Evolutionary conservation across 1,139 yeast genomes (phyloP).

Genomic region (Kurtzmaniella natalensis): DNA sequence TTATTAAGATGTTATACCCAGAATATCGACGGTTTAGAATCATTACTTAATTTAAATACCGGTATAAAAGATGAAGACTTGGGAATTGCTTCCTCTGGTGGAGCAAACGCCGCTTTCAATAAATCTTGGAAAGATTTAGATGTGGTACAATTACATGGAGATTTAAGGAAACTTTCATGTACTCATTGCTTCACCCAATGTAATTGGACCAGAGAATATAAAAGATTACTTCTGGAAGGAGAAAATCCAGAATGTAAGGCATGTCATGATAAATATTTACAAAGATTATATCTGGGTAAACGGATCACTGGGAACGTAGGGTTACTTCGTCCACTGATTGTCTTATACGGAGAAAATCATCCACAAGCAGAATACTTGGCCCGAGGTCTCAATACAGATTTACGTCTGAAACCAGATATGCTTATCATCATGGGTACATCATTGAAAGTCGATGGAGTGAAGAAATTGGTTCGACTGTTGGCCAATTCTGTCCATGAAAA

Average conservation of each 20-base stretch:
- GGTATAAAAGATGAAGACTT: slow-evolving; percentile 35
- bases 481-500: slow-evolving; percentile 56
- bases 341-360: slow-evolving; percentile 75
- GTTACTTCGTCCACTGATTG: slow-evolving; percentile 66
- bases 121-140: slow-evolving; percentile 60
- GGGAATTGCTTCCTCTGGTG: too few species aligned
- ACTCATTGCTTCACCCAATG: slow-evolving; percentile 58
- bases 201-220: slow-evolving; percentile 58
- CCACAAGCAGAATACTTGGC: slow-evolving; percentile 68
- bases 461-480: slow-evolving; percentile 56
- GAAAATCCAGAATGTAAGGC: slow-evolving; percentile 60
- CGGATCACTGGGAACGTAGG: slow-evolving; percentile 58
- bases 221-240: slow-evolving; percentile 44
- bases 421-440: slow-evolving; percentile 75
- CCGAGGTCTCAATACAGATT: slow-evolving; percentile 51
- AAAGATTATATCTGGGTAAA: slow-evolving; percentile 57
- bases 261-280: slow-evolving; percentile 51
- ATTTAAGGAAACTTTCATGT: slow-evolving; percentile 70
- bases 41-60: slow-evolving; percentile 37
- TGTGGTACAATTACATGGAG: slow-evolving; percentile 89
- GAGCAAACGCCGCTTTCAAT: slow-evolving; percentile 19
- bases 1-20: slow-evolving; percentile 82
- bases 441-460: slow-evolving; percentile 69
- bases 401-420: slow-evolving; percentile 56
- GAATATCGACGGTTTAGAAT: slow-evolving; percentile 54